A percentile compares a stretch with the other conserved stretches of the same genome.
Evolutionary conservation across 2,329 filamentous ascomycete species (phyloP).

Genomic region (Paracamarosporium sp.): DNA sequence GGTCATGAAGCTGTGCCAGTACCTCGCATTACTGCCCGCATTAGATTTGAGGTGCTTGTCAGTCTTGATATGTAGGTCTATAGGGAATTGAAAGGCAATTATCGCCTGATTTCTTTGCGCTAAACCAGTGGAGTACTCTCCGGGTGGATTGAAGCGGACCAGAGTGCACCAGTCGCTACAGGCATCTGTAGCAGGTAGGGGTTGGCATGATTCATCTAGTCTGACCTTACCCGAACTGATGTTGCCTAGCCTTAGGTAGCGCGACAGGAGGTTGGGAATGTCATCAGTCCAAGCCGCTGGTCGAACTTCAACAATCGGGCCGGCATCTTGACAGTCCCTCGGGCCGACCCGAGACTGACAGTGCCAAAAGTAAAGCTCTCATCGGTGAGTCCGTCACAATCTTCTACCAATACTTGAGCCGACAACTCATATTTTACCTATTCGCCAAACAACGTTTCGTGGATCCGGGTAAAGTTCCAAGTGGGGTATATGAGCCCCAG

Average conservation of each 20-base stretch:
- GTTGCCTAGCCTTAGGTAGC: no score
- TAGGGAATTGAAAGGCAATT: no score
- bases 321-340: slow-evolving; percentile 23
- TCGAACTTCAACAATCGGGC: slow-evolving; percentile 8
- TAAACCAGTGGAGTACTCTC: no score
- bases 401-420: not conserved
- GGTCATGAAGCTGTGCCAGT: not conserved
- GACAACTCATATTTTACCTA: not conserved
- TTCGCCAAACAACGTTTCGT: not conserved
- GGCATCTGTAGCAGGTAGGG: no score
- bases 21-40: not conserved
- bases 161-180: no score
- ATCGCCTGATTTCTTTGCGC: no score
- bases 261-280: no score
- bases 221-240: no score
- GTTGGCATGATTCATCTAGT: no score
- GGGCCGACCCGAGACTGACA: slow-evolving; percentile 29
- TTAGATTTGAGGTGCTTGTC: not conserved
- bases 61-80: no score
- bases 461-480: slow-evolving; percentile 13
- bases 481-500: slow-evolving; percentile 1
- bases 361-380: not conserved
- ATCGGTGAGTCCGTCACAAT: not conserved
- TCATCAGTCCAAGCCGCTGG: no score
- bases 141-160: no score